These are phyloP conservation scores for Debaryomyces psychrophilus DNA, from an alignment of 1,139 yeast species.

Conservation along the genomic window DNA sequence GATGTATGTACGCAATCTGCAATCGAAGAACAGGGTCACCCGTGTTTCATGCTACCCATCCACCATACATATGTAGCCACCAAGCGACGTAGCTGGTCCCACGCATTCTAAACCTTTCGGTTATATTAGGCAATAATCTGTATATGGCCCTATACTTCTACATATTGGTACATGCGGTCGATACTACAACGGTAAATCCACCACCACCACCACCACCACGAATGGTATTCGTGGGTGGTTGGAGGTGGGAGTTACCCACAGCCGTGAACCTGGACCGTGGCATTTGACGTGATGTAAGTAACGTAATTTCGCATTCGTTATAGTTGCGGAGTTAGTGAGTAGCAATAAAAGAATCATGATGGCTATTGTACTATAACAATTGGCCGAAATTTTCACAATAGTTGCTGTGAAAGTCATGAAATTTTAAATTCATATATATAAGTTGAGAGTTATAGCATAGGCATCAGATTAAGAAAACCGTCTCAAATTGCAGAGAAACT, in stretches of 20 bases:
- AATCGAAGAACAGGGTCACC: constrained; percentile 5
- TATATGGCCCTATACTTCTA: not conserved
- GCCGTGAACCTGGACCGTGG: constrained; percentile 4
- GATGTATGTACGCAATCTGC: not conserved
- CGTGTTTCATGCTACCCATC: constrained; percentile 3
- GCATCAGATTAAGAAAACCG: not conserved
- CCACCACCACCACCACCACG: no score
- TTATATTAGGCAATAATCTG: not conserved
- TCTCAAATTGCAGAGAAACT: not conserved
- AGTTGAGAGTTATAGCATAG: not conserved
- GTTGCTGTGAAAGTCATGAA: constrained; percentile 9
- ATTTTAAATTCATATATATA: constrained; percentile 6
- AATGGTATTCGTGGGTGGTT: no score
- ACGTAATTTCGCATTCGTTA: constrained; percentile 9
- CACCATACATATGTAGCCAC: constrained; percentile 2
- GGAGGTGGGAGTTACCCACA: not conserved
- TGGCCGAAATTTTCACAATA: constrained; percentile 8
- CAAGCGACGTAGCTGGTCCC: constrained; percentile 1
- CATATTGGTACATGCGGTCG: not conserved
- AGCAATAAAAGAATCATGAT: constrained; percentile 3
- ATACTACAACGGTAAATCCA: not conserved
- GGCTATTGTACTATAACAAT: constrained; percentile 5
- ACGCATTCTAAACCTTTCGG: not conserved
- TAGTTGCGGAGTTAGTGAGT: constrained; percentile 7
- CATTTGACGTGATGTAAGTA: not conserved